Evolutionary conservation across 805 yeast genomes (phyloP).

Genomic region (Maudiozyma saulgeensis): DNA sequence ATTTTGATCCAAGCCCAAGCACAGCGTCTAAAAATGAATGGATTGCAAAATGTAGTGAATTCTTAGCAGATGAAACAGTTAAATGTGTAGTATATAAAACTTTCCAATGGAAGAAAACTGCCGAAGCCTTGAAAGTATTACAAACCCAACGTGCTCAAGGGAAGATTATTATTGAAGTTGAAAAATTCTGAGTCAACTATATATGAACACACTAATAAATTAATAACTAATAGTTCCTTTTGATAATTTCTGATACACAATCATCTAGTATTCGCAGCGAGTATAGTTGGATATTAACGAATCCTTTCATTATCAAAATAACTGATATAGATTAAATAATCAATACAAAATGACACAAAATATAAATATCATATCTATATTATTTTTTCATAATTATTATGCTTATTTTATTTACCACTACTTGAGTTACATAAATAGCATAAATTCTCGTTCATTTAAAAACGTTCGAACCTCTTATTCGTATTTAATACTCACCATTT

Average conservation of each 20-base stretch:
- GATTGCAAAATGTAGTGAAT: constrained; percentile 35
- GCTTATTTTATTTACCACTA: too few relatives aligned
- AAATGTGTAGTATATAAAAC: constrained; percentile 46
- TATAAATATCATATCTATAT: too few relatives aligned
- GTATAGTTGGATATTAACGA: too few relatives aligned
- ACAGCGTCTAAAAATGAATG: constrained; percentile 28
- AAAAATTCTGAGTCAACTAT: constrained; percentile 26
- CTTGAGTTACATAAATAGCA: too few relatives aligned
- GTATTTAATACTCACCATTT: too few relatives aligned
- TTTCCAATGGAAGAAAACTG: constrained; percentile 43
- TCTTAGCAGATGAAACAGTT: constrained; percentile 40
- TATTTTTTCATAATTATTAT: neutral
- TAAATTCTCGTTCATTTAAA: too few relatives aligned
- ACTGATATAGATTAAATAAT: too few relatives aligned
- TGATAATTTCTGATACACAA: neutral
- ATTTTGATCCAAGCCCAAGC: constrained; percentile 26
- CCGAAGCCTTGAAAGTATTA: constrained; percentile 46
- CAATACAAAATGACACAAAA: too few relatives aligned
- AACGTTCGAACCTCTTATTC: too few relatives aligned
- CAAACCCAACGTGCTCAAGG: constrained; percentile 51
- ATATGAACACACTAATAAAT: neutral
- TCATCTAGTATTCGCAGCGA: neutral
- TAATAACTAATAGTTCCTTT: neutral
- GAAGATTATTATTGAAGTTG: constrained; percentile 48
- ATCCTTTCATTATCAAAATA: too few relatives aligned